Percentiles rank a stretch among this genome's conserved stretches.
Evolutionary conservation across 345 rosid species (phyloP).

Genomic region (Arabidopsis thaliana): DNA sequence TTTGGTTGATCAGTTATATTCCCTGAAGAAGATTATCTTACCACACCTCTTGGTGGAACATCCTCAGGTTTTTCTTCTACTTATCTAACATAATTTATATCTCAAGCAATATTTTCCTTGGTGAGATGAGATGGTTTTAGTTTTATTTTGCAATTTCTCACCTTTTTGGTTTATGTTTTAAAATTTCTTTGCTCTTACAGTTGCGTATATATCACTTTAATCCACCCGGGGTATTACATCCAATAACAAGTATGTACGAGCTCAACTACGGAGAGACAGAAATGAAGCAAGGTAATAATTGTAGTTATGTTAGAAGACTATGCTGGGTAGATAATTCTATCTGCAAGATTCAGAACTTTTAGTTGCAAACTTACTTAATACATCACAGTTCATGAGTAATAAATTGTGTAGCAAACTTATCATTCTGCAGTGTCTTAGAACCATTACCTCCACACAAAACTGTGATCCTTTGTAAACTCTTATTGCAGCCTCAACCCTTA

Average conservation of each 20-base stretch:
- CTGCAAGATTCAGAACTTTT: too few species aligned
- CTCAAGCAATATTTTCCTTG: too few species aligned
- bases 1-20: slow-evolving; percentile 72
- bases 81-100: too few species aligned
- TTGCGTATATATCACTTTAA: slow-evolving; percentile 66
- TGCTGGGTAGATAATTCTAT: too few species aligned
- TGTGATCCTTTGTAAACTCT: background rate
- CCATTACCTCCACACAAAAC: background rate
- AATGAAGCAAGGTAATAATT: slow-evolving; percentile 82
- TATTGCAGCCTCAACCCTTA: background rate
- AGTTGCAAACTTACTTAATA: too few species aligned
- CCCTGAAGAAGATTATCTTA: slow-evolving; percentile 60
- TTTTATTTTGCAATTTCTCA: background rate
- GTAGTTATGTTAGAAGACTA: background rate
- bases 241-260: slow-evolving; percentile 78
- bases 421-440: background rate
- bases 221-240: slow-evolving; percentile 80
- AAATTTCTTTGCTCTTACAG: slow-evolving; percentile 54
- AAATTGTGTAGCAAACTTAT: too few species aligned
- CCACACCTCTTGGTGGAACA: slow-evolving; percentile 62
- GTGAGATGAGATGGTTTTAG: slow-evolving; percentile 13
- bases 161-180: background rate
- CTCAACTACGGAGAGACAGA: slow-evolving; percentile 91
- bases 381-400: too few species aligned
- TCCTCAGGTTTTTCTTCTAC: slow-evolving; percentile 51